Evolutionary conservation across 176 grass and related monocot genomes (phyloP), one percentile per base, ranked within the genome.

Genomic region (Cymbopogon citratus): DNA sequence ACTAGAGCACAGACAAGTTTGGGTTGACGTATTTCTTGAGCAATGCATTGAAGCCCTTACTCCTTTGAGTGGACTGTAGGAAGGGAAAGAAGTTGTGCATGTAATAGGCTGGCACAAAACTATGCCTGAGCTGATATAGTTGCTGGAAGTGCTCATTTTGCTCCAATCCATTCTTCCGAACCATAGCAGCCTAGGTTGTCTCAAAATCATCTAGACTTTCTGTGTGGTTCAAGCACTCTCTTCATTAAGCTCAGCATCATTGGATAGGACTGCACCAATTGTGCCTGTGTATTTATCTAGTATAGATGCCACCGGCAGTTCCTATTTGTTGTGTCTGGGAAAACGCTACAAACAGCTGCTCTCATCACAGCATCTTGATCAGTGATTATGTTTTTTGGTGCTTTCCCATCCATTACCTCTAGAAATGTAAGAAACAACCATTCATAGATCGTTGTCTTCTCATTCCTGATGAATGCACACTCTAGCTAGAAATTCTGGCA

Each of bases 281-380:
- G 23, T 60, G 3, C 56, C 3, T 0, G 23, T 11, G 23, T 25
- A 60, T 3, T 40, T 40, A 10, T 21, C 19, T 3, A 69, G n/a
- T 8, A 69, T 69, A n/a, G n/a, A 7, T 69, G 66, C 34, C 18
- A 23, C 0, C 35, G 8, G 3, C 18, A 69, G 3, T n/a, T 39
- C 0, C 12, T 11, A 1, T 71, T n/a, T 6, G 1, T 26, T 6
- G 19, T 26, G 26, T 24, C 3, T 7, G 38, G 39, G 1, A 70
- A 26, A 8, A 23, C 1, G 0, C 0, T 3, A 0, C 5, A 6
- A 14, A 24, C 45, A 0, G 0, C 34, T 2, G 2, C 1, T 3
- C 6, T 39, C 6, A 76, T 26, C 0, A 11, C 12, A 5, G 2
- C 12, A 2, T 59, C 51, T 7, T 76, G 73, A n/a, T 76, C 21